Base-by-base conservation (phyloP, 2,329 filamentous ascomycete genomes). In the Botrytis paeoniae region DNA sequence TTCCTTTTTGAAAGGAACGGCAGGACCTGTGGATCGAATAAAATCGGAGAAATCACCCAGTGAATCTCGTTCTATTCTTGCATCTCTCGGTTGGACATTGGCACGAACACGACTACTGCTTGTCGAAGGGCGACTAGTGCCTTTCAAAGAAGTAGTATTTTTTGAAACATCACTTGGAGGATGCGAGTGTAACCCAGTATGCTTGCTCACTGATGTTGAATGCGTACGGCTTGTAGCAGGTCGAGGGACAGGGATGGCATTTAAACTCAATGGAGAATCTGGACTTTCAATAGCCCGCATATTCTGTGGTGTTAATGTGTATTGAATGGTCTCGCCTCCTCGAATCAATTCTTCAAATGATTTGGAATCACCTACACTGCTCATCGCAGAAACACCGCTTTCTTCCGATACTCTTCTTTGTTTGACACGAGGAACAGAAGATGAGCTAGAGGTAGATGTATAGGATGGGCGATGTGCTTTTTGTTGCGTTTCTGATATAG, bases 1-100 rank as follows among this genome's bases (percentile, higher is more conserved):
- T 22, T 80, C 77, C 37, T 69, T 71, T 14, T 61, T 69, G 14
- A 76, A 77, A 66, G 80, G 83, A 61, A 85, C 85, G 54, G 86
- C 80, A 25, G 95, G 92, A 2, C 93, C 94, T 71, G 73, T 65
- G 45, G 73, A 66, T 69, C 41, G 91, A 78, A 97, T 93, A 80
- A 97, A 98, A 74, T 97, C 92, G 35, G 94, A 93, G 83, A 98
- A 93, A 78, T 97, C 95, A 63, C 90, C 86, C 14, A 92, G 89
- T 0, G 93, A 93, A 75, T 95, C 92, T 8, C 86, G 85, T 16
- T 89, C 86, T 14, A 92, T 85, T 75, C 92, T 88, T 2, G 94
- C 90, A 76, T 97, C 94, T 75, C 94, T 88, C 37, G 94, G 89
- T 70, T 78, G 75, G 60, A 72, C 73, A 72, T 77, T 78, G 5